Conservation (phyloP, 805 yeast species). For the Ogataea nitratoaversa region DNA sequence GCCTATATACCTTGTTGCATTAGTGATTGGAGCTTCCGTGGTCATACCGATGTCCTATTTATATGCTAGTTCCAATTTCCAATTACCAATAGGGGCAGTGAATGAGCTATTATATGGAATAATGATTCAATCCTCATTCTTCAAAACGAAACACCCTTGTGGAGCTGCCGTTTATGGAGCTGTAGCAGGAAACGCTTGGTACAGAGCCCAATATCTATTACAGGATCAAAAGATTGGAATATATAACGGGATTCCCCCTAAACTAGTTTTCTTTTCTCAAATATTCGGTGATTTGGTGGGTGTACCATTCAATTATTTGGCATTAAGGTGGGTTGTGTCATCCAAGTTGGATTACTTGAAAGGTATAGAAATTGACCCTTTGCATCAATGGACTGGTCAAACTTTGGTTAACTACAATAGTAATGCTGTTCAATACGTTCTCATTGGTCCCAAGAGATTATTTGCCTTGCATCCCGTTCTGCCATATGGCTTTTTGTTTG, state of each 20-base stretch:
- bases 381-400: constrained; percentile 53
- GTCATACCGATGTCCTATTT: constrained; percentile 48
- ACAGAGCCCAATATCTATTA: constrained; percentile 40
- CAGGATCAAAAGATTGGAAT: constrained; percentile 47
- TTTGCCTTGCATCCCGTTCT: constrained; percentile 39
- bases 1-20: constrained; percentile 41
- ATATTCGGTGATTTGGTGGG: constrained; percentile 49
- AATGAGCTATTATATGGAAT: constrained; percentile 47
- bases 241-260: constrained; percentile 51
- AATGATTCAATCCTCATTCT: constrained; percentile 34
- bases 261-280: constrained; percentile 46
- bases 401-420: constrained; percentile 37
- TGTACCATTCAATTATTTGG: constrained; percentile 47
- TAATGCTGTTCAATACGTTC: constrained; percentile 49
- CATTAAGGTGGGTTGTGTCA: constrained; percentile 43
- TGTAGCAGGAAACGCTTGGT: constrained; percentile 52
- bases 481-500: constrained; percentile 42
- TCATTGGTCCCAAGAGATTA: constrained; percentile 43
- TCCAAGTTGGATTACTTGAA: constrained; percentile 33
- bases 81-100: constrained; percentile 48
- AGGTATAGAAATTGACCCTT: constrained; percentile 34
- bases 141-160: constrained; percentile 37
- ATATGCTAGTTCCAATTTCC: constrained; percentile 49
- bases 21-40: constrained; percentile 40
- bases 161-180: constrained; percentile 48